Base-by-base conservation (phyloP, 768 basidiomycete species). In the Ephemerocybe angulata region DNA sequence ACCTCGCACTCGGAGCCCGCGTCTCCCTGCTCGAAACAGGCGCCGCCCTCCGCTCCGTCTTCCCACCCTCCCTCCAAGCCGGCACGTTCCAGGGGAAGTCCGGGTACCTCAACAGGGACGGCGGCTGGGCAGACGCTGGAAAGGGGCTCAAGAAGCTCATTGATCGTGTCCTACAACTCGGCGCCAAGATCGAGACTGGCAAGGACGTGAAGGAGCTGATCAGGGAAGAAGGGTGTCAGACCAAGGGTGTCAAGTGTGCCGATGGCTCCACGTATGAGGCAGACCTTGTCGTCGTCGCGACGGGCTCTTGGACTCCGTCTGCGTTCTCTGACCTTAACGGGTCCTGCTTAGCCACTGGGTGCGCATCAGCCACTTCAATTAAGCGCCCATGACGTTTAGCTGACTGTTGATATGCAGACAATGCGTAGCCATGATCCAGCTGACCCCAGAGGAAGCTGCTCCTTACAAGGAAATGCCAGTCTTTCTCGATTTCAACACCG, bases 301-400 rank as follows among this genome's bases (percentile, higher is more conserved):
- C 84, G 13, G 93, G 93, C 22, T 81, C 87, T 4, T 97, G 95
- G 96, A 93, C 93, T 1, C 83, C 90, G 8, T 86, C 86, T 1
- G 67, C 85, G 1, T 91, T 95, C 64, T 83, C 86, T 7, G 78
- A 79, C 35, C 68, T 86, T 71, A 76, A 15, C 42, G 65, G 71
- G 2, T 72, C 69, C 22, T 86, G 86, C 58, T 69, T 86, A 7
- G 90, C 95, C 1, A 94, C 91, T 19, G 95, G 94, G 93, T 93
- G 59, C 65, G 78, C 60, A 31, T 4, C 35, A 42, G 19, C 50
- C 17, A 29, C 53, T 13, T 30, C 25, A n/a, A 12, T 22, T 29
- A 13, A 12, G 30, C 44, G 30, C 31, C 41, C 13, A 41, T 24
- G 3, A 37, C 17, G 38, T 48, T 56, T 25, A 54, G n/a, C n/a